A percentile compares a stretch with the other conserved stretches of the same genome.
Conservation (phyloP, 441 rosid species). For the Corymbia calophylla region DNA sequence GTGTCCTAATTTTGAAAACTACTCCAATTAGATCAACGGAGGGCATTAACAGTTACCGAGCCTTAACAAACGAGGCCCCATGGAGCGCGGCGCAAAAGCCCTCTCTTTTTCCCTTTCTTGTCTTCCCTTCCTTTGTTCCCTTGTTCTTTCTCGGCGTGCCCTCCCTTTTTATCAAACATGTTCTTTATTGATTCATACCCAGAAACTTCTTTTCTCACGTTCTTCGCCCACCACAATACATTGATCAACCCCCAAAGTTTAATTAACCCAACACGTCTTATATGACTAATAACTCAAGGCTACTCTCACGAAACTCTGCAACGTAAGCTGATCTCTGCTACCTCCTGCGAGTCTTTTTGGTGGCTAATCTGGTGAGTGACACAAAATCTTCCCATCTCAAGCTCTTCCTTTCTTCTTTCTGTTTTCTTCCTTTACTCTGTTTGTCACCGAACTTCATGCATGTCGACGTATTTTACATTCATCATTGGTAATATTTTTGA, state of each 20-base stretch:
- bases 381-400: not conserved
- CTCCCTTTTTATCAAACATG: no score
- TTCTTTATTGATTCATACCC: not conserved
- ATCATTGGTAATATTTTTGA: not conserved
- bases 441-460: no score
- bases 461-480: not conserved
- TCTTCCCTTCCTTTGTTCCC: no score
- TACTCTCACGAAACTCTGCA: no score
- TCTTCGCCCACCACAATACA: not conserved
- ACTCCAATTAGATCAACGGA: no score
- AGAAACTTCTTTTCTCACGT: not conserved
- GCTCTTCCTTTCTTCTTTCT: not conserved
- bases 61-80: no score
- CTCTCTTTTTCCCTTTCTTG: no score
- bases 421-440: no score
- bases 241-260: not conserved
- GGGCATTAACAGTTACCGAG: no score
- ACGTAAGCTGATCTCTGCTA: not conserved
- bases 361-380: not conserved
- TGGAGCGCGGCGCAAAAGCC: no score
- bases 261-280: not conserved
- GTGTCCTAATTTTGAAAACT: no score
- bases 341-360: not conserved
- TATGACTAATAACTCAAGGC: not conserved
- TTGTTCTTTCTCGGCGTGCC: no score